Conservation (phyloP, 345 rosid species). For the Odontarrhena argentea region DNA sequence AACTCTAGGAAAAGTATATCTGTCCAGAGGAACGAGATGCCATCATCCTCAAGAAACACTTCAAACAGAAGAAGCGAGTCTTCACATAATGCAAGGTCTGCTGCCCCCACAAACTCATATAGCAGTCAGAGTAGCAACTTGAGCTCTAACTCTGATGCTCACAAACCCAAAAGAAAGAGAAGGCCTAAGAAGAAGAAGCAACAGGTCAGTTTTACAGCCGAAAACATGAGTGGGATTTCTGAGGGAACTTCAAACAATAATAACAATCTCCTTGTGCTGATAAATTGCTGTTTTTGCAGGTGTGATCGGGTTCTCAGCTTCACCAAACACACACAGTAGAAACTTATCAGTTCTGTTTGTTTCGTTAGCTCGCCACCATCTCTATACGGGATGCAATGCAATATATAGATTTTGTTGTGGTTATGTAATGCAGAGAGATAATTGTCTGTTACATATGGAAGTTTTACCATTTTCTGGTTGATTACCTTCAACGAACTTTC, state of each 20-base stretch:
- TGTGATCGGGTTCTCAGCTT: conserved; percentile 25
- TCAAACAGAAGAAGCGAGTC: conserved; percentile 64
- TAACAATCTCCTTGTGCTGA: conserved; percentile 1
- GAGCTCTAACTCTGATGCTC: conserved; percentile 94
- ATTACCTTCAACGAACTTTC: no score
- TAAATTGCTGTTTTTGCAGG: conserved; percentile 32
- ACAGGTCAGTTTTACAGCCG: conserved; percentile 37
- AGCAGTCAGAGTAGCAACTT: conserved; percentile 83
- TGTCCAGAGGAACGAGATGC: conserved; percentile 53
- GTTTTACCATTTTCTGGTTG: no score
- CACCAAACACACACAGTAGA: conserved; percentile 14
- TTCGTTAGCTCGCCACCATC: conserved; percentile 6
- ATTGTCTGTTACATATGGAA: conserved; percentile 8
- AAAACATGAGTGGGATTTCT: no score
- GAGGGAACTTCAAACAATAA: conserved; percentile 3
- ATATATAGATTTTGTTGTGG: conserved; percentile 28
- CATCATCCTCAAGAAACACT: conserved; percentile 59
- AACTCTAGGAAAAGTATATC: conserved; percentile 61
- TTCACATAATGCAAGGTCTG: conserved; percentile 47
- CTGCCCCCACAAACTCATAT: conserved; percentile 55
- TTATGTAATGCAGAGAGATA: conserved; percentile 20
- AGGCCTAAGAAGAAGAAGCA: conserved; percentile 90
- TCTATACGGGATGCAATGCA: conserved; percentile 20
- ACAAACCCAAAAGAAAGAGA: conserved; percentile 91
- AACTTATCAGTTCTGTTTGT: not conserved